Base-by-base conservation (phyloP, 768 basidiomycete species). In the Amanita muscaria region DNA sequence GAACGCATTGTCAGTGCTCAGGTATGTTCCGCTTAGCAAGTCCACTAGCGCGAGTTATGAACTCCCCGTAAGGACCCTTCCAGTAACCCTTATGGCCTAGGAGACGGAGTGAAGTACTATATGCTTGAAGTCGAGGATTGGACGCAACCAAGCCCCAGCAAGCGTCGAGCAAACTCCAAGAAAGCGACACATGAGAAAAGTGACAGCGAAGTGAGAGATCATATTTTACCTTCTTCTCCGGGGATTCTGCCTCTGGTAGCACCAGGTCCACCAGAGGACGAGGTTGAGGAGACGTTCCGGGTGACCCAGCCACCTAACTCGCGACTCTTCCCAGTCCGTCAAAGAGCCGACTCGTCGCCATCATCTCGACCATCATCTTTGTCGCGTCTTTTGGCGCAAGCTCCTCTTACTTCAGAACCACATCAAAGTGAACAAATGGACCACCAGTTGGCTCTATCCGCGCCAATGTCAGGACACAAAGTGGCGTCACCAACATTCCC, bases 51-150 rank as follows among this genome's bases (percentile, higher is more conserved):
- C 21, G 12, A 9, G 14, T 15, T 44, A 25, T 29, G 25, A 24
- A 37, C 48, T 36, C 46, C 40, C 42, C 15, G 40, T 49, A 48
- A 92, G 89, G 84, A 89, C 56, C 78, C 87, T 24, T 71, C 65
- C 14, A 88, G 80, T 42, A 93, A 93, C 61, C 90, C 90, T n/a
- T 93, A 88, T 60, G 81, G 83, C 1, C 73, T 94, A 6, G 80
- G 83, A 1, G 82, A 89, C 50, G 90, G 91, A 22, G 81, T 89
- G 48, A 93, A 93, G 64, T 93, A 88, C 53, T 92, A 88, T 61
- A 84, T 90, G 79, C 76, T 93, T 15, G 86, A 92, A 63, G 90
- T 92, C 16, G 90, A 94, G 59, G 87, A 89, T 53, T 94, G 90
- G 89, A 88, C 85, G 2, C 84, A 88, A 53, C 79, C 83, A 1